A percentile compares a stretch with the other conserved stretches of the same genome.
These are phyloP conservation scores for Violaceomyces palustris DNA, from an alignment of 1,284 basidiomycete species.

Conservation along the genomic window DNA sequence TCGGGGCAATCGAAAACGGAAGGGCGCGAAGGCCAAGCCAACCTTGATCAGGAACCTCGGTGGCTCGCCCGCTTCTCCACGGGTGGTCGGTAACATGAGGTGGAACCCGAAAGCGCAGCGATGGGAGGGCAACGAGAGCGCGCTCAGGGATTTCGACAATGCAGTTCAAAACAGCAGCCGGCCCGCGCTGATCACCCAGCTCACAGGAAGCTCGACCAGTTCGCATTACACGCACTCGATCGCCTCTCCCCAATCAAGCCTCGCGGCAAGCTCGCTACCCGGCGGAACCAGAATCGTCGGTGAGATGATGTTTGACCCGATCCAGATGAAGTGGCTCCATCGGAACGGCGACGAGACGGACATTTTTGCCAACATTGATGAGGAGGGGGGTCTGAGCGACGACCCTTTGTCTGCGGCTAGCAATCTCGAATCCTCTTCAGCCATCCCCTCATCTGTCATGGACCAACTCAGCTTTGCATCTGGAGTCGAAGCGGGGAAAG, in stretches of 20 bases:
- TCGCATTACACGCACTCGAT: slow-evolving; percentile 1
- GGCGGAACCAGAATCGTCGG: slow-evolving; percentile 71
- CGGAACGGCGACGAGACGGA: slow-evolving; percentile 73
- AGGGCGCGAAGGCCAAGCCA: too few species aligned
- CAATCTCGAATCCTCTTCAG: neutral
- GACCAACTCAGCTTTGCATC: neutral
- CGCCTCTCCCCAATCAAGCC: neutral
- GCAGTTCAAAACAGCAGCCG: slow-evolving; percentile 74
- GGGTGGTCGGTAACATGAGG: slow-evolving; percentile 68
- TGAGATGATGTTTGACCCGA: slow-evolving; percentile 93
- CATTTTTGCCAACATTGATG: slow-evolving; percentile 29
- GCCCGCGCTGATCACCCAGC: slow-evolving; percentile 73
- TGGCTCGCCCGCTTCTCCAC: slow-evolving; percentile 11
- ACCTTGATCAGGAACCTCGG: slow-evolving; percentile 36
- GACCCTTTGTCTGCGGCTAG: neutral
- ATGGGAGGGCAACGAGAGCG: slow-evolving; percentile 94
- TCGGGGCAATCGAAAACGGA: slow-evolving; percentile 56
- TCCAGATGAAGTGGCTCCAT: slow-evolving; percentile 82
- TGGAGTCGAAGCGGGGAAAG: slow-evolving; percentile 4
- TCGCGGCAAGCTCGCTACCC: too few species aligned
- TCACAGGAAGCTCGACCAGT: slow-evolving; percentile 25
- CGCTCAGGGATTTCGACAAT: slow-evolving; percentile 80
- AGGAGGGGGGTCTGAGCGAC: slow-evolving; percentile 4
- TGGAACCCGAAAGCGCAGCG: slow-evolving; percentile 83
- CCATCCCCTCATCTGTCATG: neutral